Conservation (phyloP, 2,329 filamentous ascomycete genomes). For the Ceratocystis eucalypticola region DNA sequence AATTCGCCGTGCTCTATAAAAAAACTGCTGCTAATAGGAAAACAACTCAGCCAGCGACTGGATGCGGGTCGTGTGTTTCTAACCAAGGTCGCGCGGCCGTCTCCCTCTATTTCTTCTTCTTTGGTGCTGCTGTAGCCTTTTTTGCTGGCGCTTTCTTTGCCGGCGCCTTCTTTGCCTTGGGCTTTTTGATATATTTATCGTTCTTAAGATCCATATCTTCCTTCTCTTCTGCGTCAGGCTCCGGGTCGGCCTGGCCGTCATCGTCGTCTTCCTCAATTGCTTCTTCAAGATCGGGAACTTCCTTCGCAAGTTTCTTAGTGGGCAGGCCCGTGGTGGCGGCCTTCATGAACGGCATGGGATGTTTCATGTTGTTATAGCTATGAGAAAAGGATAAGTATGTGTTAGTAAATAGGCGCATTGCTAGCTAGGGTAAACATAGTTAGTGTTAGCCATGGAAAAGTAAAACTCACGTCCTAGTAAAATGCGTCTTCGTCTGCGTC, state of each 20-base stretch:
- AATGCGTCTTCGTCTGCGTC: slow-evolving; percentile 71
- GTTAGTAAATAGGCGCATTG: slow-evolving; percentile 13
- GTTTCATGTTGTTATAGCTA: slow-evolving; percentile 73
- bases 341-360: slow-evolving; percentile 94
- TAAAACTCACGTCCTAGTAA: slow-evolving; percentile 65
- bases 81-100: background rate
- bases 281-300: slow-evolving; percentile 88
- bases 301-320: slow-evolving; percentile 56
- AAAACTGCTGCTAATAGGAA: background rate
- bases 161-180: slow-evolving; percentile 53
- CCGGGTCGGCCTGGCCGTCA: slow-evolving; percentile 47
- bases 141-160: slow-evolving; percentile 35
- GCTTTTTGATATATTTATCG: slow-evolving; percentile 90
- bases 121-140: slow-evolving; percentile 22
- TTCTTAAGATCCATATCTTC: slow-evolving; percentile 75
- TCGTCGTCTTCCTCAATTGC: slow-evolving; percentile 89
- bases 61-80: background rate
- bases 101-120: slow-evolving; percentile 20
- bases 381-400: slow-evolving; percentile 14
- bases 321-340: slow-evolving; percentile 53
- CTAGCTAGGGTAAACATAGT: background rate
- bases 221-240: slow-evolving; percentile 52
- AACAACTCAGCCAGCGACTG: background rate
- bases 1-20: too few species aligned
- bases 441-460: background rate